Base-by-base conservation (phyloP, 2,329 filamentous ascomycete species). In the Botrytis hyacinthi region DNA sequence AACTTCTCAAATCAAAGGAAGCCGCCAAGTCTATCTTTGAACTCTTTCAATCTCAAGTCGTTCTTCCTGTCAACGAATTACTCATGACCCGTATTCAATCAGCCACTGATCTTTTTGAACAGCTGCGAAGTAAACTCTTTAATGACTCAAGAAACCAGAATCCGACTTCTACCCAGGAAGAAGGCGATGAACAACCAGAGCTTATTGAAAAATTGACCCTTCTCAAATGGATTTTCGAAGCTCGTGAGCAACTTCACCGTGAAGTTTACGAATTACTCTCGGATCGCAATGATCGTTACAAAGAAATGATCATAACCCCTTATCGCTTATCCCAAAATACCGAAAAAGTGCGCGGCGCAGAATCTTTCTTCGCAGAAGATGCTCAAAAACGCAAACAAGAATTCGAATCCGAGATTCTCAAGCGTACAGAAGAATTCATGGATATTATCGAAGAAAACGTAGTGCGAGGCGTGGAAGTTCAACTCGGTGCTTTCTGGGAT, bases 401-500 rank as follows among this genome's bases (percentile, higher is more conserved):
- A 0, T 94, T 91, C 77, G 90, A 94, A 73, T 87, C 89, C 71
- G 92, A 94, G 76, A 89, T 91, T 0, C 84, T 95, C 46, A 87
- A 89, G 76, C 90, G 96, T 20, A 90, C 91, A 32, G 89, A 93
- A 77, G 90, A 92, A 35, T 95, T 98, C 80, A 87, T 93, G 77
- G 87, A 88, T 65, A 89, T 96, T 10, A 89, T 98, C 44, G 94
- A 97, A 81, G 87, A 91, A 78, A 96, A 96, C 72, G 95, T 97
- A 35, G 90, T 91, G 32, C 90, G 93, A 16, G 96, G 95, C 26
- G 94, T 98, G 18, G 94, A 98, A 81, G 89, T 94, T 72, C 96
- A 98, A 83, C 87, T 98, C 3, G 95, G 92, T 16, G 95, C 95
- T 0, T 99, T 98, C 82, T 99, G 96, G 96, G 96, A 99, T 80